Conservation (phyloP, 2,329 filamentous ascomycete genomes). For the Orbilia javanica region DNA sequence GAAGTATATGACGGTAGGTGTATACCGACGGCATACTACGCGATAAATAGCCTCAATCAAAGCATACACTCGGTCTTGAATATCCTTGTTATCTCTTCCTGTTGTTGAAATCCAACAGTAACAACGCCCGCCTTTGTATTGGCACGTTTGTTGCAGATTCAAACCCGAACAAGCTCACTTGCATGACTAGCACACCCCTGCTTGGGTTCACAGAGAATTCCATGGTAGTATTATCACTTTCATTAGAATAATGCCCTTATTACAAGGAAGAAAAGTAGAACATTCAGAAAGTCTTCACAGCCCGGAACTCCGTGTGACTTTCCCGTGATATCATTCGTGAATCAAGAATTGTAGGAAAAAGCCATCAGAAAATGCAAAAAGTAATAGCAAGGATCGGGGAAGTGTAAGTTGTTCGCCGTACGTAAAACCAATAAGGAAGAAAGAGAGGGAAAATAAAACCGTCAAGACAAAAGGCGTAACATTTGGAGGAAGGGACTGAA, state of each 20-base stretch:
- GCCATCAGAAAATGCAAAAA: conserved; percentile 7
- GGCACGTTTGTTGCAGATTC: no score
- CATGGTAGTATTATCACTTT: not conserved
- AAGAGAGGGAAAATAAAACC: not conserved
- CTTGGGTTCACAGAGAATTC: not conserved
- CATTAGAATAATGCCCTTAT: conserved; percentile 1
- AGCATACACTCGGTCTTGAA: not conserved
- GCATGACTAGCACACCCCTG: no score
- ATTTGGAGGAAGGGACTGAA: not conserved
- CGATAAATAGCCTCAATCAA: not conserved
- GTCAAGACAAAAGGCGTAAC: not conserved
- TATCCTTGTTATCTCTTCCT: not conserved
- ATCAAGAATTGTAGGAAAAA: conserved; percentile 41
- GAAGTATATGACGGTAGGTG: not conserved
- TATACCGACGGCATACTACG: not conserved
- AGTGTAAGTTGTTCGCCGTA: not conserved
- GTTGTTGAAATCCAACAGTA: not conserved
- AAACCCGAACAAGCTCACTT: no score
- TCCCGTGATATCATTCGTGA: conserved; percentile 58
- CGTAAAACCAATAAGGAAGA: not conserved
- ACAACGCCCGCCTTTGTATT: not conserved
- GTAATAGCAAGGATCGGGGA: not conserved
- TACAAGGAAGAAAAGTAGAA: conserved; percentile 1
- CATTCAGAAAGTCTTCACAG: conserved; percentile 56
- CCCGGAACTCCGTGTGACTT: conserved; percentile 58